Conservation (phyloP, 495 filamentous ascomycete species). For the Penicillium atrosanguineum region DNA sequence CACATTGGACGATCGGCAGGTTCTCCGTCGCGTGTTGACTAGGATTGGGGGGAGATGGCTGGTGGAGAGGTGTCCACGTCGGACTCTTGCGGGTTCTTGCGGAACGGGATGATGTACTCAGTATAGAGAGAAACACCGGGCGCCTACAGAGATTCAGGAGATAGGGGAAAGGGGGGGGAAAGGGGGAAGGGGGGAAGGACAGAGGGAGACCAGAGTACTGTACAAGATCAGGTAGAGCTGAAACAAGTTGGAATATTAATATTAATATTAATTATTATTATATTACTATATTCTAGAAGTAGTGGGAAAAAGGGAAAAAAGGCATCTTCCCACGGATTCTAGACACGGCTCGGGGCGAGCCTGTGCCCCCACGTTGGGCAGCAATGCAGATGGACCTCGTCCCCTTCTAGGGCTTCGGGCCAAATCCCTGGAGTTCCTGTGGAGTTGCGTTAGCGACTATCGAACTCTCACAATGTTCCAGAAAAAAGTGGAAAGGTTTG, state of each 20-base stretch:
- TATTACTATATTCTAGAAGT: background rate
- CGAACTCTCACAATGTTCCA: constrained; percentile 5
- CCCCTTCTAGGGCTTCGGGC: too few relatives aligned
- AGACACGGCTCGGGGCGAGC: constrained; percentile 25
- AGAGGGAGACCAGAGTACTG: too few relatives aligned
- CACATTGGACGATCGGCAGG: constrained; percentile 25
- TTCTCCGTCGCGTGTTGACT: constrained; percentile 12
- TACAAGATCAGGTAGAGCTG: background rate
- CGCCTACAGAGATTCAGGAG: background rate
- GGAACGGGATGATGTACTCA: constrained; percentile 3
- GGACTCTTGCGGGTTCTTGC: constrained; percentile 9
- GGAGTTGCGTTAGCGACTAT: constrained; percentile 7
- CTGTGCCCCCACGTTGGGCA: constrained; percentile 41
- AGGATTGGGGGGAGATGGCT: constrained; percentile 2
- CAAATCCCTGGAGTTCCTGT: background rate
- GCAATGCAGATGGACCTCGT: constrained; percentile 31
- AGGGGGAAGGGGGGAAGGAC: too few relatives aligned
- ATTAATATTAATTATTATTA: background rate
- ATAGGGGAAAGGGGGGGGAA: too few relatives aligned
- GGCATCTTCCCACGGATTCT: constrained; percentile 8
- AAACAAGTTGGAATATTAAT: background rate
- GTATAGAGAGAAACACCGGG: background rate
- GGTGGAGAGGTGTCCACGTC: constrained; percentile 25
- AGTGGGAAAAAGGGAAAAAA: too few relatives aligned
- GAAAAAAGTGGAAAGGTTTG: constrained; percentile 1